phyloP scores from a whole-genome alignment of 768 basidiomycete genomes.

The Thelephora ganbajun region DNA sequence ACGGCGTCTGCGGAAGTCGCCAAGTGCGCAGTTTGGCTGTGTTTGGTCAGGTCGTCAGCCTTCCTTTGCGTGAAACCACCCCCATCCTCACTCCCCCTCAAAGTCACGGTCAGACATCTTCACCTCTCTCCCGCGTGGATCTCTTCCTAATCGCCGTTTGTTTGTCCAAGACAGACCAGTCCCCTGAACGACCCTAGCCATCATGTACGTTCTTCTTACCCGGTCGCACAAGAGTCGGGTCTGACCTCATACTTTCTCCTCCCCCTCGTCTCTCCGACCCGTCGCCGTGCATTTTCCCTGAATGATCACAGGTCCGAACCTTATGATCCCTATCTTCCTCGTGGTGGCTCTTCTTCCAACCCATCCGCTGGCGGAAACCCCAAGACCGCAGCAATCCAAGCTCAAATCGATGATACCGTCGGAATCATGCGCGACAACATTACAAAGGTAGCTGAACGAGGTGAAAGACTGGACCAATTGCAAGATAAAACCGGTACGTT shows the following conservation, averaged over 20 bases:
- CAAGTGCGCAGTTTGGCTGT: neutral
- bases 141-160: neutral
- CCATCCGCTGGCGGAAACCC: constrained; percentile 39
- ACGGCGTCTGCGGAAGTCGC: too few species aligned
- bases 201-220: neutral
- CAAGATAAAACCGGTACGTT: constrained; percentile 95
- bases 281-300: constrained; percentile 7
- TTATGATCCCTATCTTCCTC: constrained; percentile 96
- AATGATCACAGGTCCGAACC: constrained; percentile 72
- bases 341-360: constrained; percentile 54
- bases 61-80: neutral
- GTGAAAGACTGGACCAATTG: constrained; percentile 83
- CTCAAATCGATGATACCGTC: constrained; percentile 95
- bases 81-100: neutral
- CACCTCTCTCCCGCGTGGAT: too few species aligned
- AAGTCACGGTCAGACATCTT: neutral
- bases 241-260: neutral
- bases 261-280: constrained; percentile 5
- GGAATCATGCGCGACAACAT: constrained; percentile 98
- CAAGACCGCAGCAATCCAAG: constrained; percentile 91
- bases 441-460: constrained; percentile 87
- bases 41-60: neutral
- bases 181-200: neutral
- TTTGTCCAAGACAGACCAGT: neutral
- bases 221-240: neutral